Percentiles rank a stretch among this genome's conserved stretches.
phyloP scores from a whole-genome alignment of 169 alveolate species.

The Plasmodium berghei region DNA sequence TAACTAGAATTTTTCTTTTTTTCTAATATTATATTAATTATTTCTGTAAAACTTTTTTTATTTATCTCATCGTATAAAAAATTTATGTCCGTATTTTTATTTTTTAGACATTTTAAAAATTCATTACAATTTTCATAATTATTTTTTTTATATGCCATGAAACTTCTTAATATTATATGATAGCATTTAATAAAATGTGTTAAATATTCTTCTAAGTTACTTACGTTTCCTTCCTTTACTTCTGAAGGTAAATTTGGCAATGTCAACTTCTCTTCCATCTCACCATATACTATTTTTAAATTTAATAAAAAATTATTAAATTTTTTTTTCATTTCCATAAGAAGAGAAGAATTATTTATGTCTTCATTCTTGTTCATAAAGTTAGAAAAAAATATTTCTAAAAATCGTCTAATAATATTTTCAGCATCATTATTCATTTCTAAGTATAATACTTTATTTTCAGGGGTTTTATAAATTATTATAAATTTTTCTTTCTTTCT shows the following conservation, averaged over 20 bases:
- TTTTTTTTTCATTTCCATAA: constrained; percentile 71
- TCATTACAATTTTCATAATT: constrained; percentile 44
- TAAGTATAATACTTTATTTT: constrained; percentile 22
- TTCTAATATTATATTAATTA: constrained; percentile 50
- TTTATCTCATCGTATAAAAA: constrained; percentile 57
- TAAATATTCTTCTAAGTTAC: constrained; percentile 52
- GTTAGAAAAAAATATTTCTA: constrained; percentile 61
- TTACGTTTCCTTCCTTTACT: constrained; percentile 48
- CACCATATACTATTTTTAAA: constrained; percentile 61
- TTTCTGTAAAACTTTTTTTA: constrained; percentile 45
- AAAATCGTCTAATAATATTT: constrained; percentile 51
- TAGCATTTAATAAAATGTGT: constrained; percentile 63
- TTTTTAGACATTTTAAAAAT: constrained; percentile 29
- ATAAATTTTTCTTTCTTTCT: constrained; percentile 53
- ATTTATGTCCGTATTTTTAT: constrained; percentile 46
- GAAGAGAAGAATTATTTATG: constrained; percentile 55
- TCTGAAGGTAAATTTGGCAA: constrained; percentile 58
- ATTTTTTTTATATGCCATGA: constrained; percentile 58
- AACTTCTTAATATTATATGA: constrained; percentile 58
- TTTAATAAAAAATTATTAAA: constrained; percentile 70
- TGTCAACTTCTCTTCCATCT: constrained; percentile 49
- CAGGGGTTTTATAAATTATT: constrained; percentile 48
- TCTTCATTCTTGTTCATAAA: constrained; percentile 72
- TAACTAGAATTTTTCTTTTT: constrained; percentile 72
- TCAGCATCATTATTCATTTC: constrained; percentile 77